These are phyloP conservation scores for Ustilago xerochloae DNA, from an alignment of 1,284 basidiomycete genomes.

Conservation along the genomic window DNA sequence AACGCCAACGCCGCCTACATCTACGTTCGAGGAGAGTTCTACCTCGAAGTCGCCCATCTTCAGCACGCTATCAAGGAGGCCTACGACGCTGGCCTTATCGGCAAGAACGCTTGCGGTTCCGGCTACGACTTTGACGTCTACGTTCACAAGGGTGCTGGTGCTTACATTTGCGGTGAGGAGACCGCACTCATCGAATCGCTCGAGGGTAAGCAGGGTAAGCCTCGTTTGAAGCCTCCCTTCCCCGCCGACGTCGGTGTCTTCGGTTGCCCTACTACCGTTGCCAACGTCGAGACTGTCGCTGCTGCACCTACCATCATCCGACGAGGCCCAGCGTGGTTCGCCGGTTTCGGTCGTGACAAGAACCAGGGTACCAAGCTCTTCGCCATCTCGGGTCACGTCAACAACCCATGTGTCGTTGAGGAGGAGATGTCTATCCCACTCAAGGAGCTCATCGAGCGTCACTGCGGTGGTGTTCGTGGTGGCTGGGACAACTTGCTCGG, in stretches of 20 bases:
- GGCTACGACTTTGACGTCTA: conserved; percentile 97
- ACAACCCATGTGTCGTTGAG: conserved; percentile 97
- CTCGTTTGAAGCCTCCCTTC: conserved; percentile 98
- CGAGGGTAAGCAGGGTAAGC: conserved; percentile 97
- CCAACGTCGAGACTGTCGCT: conserved; percentile 97
- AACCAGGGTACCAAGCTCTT: conserved; percentile 97
- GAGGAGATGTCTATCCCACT: conserved; percentile 99
- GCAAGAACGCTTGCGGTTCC: conserved; percentile 89
- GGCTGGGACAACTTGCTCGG: conserved; percentile 97
- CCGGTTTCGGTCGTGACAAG: conserved; percentile 87
- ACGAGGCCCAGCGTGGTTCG: conserved; percentile 92
- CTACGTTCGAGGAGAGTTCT: conserved; percentile 98
- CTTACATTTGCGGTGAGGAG: conserved; percentile 99
- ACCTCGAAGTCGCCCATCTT: conserved; percentile 91
- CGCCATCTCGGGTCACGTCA: conserved; percentile 95
- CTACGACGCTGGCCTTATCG: conserved; percentile 89
- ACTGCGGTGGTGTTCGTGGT: conserved; percentile 92
- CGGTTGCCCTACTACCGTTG: conserved; percentile 95
- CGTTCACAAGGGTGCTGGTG: conserved; percentile 94
- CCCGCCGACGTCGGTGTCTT: conserved; percentile 97
- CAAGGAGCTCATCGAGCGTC: conserved; percentile 92
- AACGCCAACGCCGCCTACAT: conserved; percentile 98
- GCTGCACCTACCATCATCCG: conserved; percentile 97
- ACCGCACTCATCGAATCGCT: conserved; percentile 96
- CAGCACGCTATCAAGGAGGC: conserved; percentile 95